Evolutionary conservation across 345 rosid species (phyloP).

Genomic region (Citrus sp.): DNA sequence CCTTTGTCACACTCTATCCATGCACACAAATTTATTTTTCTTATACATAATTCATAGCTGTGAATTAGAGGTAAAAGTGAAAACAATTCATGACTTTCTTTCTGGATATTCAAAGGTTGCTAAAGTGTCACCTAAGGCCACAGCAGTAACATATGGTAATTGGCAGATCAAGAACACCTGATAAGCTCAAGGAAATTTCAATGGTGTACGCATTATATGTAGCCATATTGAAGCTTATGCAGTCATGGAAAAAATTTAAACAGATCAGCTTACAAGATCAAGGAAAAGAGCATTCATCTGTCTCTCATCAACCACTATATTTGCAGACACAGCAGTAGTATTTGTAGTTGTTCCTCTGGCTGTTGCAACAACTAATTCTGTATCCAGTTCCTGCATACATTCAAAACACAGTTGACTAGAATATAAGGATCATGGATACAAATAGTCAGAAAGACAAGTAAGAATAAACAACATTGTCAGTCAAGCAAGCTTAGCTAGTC

Average conservation of each 20-base stretch:
- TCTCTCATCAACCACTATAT: conserved; percentile 78
- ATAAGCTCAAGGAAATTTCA: background rate
- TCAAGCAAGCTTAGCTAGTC: background rate
- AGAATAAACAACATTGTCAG: background rate
- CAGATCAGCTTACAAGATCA: conserved; percentile 62
- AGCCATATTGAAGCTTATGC: background rate
- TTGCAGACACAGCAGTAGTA: conserved; percentile 88
- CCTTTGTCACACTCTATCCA: no score
- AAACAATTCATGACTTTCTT: background rate
- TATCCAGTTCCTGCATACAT: conserved; percentile 71
- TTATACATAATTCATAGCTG: background rate
- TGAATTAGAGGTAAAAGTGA: background rate
- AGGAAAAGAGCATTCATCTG: conserved; percentile 99
- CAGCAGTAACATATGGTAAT: background rate
- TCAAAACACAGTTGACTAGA: conserved; percentile 2
- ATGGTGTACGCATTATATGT: background rate
- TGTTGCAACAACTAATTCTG: conserved; percentile 83
- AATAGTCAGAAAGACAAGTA: background rate
- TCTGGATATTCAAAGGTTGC: background rate
- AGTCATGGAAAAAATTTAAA: background rate
- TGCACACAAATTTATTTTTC: background rate
- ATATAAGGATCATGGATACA: background rate
- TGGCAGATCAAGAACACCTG: background rate
- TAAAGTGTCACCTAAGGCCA: background rate
- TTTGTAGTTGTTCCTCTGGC: conserved; percentile 61